Conservation (phyloP, 2,329 filamentous ascomycete genomes). For the Ceratocystis colombiana region DNA sequence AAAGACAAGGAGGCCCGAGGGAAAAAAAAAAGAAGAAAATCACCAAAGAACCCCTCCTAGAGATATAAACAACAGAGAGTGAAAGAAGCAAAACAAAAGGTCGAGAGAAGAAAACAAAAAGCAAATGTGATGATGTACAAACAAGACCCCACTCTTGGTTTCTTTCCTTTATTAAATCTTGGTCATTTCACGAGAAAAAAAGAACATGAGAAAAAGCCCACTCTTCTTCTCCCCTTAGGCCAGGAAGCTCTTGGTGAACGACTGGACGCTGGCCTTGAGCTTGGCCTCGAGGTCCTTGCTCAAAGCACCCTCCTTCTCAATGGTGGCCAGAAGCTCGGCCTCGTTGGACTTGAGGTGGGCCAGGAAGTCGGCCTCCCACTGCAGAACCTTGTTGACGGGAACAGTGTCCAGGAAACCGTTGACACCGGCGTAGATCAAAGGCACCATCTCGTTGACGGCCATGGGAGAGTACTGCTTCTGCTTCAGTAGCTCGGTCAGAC, state of each 20-base stretch:
- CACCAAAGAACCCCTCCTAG: no score
- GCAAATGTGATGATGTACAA: constrained; percentile 39
- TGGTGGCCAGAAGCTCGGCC: constrained; percentile 67
- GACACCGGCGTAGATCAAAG: constrained; percentile 97
- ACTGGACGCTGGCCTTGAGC: constrained; percentile 63
- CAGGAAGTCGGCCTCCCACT: constrained; percentile 93
- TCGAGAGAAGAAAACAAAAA: constrained; percentile 39
- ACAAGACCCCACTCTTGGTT: constrained; percentile 34
- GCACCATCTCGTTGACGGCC: constrained; percentile 99
- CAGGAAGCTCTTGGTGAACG: constrained; percentile 91
- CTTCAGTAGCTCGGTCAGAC: constrained; percentile 96
- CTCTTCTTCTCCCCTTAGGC: constrained; percentile 36
- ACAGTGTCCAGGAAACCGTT: constrained; percentile 87
- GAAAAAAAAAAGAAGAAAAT: constrained; percentile 28
- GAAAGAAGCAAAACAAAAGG: constrained; percentile 29
- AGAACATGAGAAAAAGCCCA: not conserved
- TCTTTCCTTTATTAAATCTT: constrained; percentile 28
- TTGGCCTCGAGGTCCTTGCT: constrained; percentile 86
- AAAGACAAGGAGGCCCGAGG: constrained; percentile 41
- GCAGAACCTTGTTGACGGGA: constrained; percentile 80
- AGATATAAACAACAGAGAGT: constrained; percentile 33
- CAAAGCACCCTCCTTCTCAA: constrained; percentile 90
- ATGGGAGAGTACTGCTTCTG: constrained; percentile 99
- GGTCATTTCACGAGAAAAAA: constrained; percentile 19
- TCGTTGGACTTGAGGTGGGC: constrained; percentile 87